A percentile compares a stretch with the other conserved stretches of the same genome.
Conservation (phyloP, 495 filamentous ascomycete genomes). For the Xylaria curta region DNA sequence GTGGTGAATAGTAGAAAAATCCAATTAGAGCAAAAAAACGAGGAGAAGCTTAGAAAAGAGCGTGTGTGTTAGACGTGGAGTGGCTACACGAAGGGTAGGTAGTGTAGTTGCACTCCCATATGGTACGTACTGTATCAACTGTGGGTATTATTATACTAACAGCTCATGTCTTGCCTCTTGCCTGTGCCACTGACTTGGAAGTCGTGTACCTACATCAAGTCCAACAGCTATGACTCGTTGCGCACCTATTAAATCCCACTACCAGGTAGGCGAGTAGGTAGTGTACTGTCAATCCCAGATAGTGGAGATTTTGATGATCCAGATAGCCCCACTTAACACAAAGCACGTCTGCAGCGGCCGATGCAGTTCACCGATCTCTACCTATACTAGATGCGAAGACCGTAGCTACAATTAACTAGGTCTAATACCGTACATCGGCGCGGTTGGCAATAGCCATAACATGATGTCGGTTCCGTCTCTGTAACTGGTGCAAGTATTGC, state of each 20-base stretch:
- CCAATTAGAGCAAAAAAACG: neutral
- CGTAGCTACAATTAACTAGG: neutral
- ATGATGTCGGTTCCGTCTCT: neutral
- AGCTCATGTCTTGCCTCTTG: neutral
- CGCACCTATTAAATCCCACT: neutral
- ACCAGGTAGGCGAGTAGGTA: too few species aligned
- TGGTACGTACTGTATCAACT: neutral
- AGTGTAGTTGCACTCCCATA: neutral
- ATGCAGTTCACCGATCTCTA: slow-evolving; percentile 1
- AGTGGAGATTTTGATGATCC: neutral
- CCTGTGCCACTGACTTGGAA: neutral
- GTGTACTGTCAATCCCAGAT: neutral
- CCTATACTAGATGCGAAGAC: neutral
- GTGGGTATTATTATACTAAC: neutral
- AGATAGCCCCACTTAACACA: neutral
- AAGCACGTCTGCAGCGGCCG: slow-evolving; percentile 3
- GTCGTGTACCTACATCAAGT: neutral
- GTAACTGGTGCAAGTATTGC: neutral
- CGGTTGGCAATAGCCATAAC: neutral
- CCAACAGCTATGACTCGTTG: neutral
- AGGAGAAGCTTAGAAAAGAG: slow-evolving; percentile 5
- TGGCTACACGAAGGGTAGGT: neutral
- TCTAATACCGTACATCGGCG: neutral
- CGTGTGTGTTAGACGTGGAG: neutral
- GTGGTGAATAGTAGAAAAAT: slow-evolving; percentile 6